Evolutionary conservation across 2,329 filamentous ascomycete genomes (phyloP), one percentile per base, ranked within the genome.

Genomic region (Diaporthe amygdali): DNA sequence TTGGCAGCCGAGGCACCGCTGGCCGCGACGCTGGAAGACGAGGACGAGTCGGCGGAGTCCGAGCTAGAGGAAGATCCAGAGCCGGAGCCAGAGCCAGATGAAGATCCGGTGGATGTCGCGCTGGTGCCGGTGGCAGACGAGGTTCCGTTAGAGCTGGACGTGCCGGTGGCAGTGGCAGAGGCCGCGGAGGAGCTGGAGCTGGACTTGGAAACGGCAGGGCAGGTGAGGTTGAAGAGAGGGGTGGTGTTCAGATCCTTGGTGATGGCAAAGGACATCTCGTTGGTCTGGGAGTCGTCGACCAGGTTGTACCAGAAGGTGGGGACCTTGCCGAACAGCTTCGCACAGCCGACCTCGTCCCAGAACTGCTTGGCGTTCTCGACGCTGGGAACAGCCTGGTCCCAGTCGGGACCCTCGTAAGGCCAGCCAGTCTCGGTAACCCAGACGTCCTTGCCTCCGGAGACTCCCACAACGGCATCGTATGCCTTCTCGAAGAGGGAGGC

Each of bases 381-480:
- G 44, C 86, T 91, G 8, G 95, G 86, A 14, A 92, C 86, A 52
- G 90, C 93, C 67, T 88, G 78, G 76, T 90, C 91, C 73, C 87
- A 83, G 2, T 83, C 86, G 74, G 88, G 83, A 69, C 94, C 95
- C 76, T 86, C 90, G 68, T 95, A 90, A 61, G 95, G 94, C 90
- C 93, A 96, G 75, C 94, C 95, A n/a, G 94, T 96, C 87, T 97
- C 94, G 37, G 94, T 96, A 74, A 97, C 88, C 93, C 93, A 96
- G 76, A 97, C 88, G 22, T 89, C 85, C 87, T 95, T 96, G 78
- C 88, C 89, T 44, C 86, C 84, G 44, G 89, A 86, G 54, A 85
- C 91, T 20, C 79, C 82, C 73, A 87, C 81, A 41, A 92, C 93
- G 71, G 87, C 85, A 63, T 86, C 82, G 47, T 93, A 85, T 20